Conservation (phyloP, 768 basidiomycete genomes). For the Calvatia gigantea region DNA sequence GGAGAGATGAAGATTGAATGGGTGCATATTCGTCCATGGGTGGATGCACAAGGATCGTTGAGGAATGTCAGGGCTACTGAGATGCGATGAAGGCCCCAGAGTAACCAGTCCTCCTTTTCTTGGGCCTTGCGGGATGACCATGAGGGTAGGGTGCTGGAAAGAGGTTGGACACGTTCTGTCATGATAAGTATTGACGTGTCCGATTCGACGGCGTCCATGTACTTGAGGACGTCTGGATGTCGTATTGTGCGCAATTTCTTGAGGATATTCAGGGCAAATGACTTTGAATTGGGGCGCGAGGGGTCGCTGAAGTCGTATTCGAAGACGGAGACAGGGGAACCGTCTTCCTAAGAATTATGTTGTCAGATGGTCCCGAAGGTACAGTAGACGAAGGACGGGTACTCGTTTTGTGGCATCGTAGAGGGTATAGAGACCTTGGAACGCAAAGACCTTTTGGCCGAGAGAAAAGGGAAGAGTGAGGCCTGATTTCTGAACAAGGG, state of each 20-base stretch:
- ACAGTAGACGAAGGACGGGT: constrained; percentile 12
- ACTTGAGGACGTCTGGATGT: constrained; percentile 95
- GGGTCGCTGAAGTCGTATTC: constrained; percentile 79
- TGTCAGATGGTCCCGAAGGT: constrained; percentile 14
- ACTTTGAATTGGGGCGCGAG: constrained; percentile 53
- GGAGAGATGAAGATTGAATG: constrained; percentile 86
- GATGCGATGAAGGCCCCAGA: constrained; percentile 92
- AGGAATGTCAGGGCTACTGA: constrained; percentile 88
- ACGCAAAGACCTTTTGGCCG: constrained; percentile 64
- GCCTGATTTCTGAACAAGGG: constrained; percentile 91
- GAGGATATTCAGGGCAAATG: constrained; percentile 85
- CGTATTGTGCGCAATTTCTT: constrained; percentile 87
- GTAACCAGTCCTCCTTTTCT: constrained; percentile 80
- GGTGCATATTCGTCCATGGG: constrained; percentile 77
- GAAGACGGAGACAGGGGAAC: constrained; percentile 82
- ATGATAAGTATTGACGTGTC: constrained; percentile 87
- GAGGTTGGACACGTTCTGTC: constrained; percentile 88
- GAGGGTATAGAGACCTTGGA: constrained; percentile 78
- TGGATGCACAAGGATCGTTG: constrained; percentile 78
- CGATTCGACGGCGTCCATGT: constrained; percentile 90
- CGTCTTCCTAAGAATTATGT: constrained; percentile 69
- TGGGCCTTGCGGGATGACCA: constrained; percentile 61
- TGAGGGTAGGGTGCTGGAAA: constrained; percentile 56
- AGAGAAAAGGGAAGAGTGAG: constrained; percentile 86
- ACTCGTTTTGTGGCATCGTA: constrained; percentile 91